These are phyloP conservation scores for Chlorella sp. DNA, from an alignment of 139 green algal genomes.

Conservation along the genomic window DNA sequence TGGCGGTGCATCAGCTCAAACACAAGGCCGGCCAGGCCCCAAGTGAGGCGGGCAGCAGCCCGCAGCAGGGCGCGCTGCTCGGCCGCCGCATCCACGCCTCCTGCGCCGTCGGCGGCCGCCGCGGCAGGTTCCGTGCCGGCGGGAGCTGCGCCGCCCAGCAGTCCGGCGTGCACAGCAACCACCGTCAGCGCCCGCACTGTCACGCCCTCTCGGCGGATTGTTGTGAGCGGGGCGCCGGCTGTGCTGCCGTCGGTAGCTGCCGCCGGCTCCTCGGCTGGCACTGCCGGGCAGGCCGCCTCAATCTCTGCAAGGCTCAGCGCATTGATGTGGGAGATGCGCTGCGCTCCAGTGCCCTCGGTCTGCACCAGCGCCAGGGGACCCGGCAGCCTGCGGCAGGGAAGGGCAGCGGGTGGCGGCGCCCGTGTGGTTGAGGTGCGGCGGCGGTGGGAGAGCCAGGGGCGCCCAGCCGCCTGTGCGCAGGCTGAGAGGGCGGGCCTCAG, in stretches of 20 bases:
- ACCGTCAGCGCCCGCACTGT: constrained; percentile 2
- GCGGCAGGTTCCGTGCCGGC: background rate
- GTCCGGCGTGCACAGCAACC: constrained; percentile 7
- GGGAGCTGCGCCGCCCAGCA: background rate
- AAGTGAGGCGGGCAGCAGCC: constrained; percentile 19
- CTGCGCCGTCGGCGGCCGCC: background rate
- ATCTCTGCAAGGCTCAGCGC: constrained; percentile 4
- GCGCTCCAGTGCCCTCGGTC: background rate
- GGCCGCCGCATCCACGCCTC: background rate
- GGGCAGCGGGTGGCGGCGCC: background rate
- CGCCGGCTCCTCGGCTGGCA: background rate
- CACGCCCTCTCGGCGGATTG: background rate
- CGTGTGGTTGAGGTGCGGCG: too few relatives aligned
- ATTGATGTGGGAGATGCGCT: constrained; percentile 24
- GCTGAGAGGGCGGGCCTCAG: too few relatives aligned
- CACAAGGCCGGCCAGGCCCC: constrained; percentile 23
- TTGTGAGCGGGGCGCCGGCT: background rate
- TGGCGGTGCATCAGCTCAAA: constrained; percentile 25
- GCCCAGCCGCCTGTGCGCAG: too few relatives aligned
- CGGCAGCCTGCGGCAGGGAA: constrained; percentile 14
- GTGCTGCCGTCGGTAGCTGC: background rate
- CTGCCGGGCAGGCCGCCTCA: background rate
- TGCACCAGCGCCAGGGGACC: constrained; percentile 12
- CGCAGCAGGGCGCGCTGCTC: constrained; percentile 20
- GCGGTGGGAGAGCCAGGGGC: too few relatives aligned